These are phyloP conservation scores for Rutstroemia sydowiana DNA, from an alignment of 2,329 filamentous ascomycete species.

Conservation along the genomic window DNA sequence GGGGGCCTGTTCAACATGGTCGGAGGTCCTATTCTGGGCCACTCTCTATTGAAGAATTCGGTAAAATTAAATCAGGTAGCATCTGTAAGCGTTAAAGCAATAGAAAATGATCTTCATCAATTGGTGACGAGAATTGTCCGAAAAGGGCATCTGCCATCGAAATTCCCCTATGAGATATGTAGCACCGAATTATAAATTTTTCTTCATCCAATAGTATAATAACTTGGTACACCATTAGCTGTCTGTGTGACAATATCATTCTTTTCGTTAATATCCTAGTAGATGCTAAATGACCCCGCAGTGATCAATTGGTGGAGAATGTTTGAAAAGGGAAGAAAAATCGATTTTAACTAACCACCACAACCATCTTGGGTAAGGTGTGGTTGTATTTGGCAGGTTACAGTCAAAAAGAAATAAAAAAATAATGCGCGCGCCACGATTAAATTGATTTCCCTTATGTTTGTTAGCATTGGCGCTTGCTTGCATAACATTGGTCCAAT, in stretches of 20 bases:
- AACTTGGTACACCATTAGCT: too few species aligned
- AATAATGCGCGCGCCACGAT: constrained; percentile 9
- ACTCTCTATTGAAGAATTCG: constrained; percentile 8
- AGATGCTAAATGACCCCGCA: background rate
- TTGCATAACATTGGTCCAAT: constrained; percentile 5
- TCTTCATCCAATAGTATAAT: constrained; percentile 1
- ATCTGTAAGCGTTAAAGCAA: constrained; percentile 3
- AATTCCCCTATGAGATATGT: background rate
- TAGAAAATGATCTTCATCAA: background rate
- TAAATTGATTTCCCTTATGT: background rate
- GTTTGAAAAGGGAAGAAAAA: background rate
- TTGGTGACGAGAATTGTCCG: background rate
- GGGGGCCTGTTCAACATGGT: background rate
- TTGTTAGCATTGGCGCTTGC: constrained; percentile 8
- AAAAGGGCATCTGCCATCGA: background rate
- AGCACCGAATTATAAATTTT: background rate
- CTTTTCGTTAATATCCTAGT: background rate
- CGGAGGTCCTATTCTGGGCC: background rate
- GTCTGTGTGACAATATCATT: too few species aligned
- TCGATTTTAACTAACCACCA: background rate
- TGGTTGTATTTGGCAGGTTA: background rate
- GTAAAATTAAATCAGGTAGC: background rate
- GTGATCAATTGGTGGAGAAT: constrained; percentile 1
- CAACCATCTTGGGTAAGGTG: background rate
- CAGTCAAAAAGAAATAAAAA: too few species aligned